Conservation (phyloP, 2,329 filamentous ascomycete genomes). For the Cladosporium oxysporum region DNA sequence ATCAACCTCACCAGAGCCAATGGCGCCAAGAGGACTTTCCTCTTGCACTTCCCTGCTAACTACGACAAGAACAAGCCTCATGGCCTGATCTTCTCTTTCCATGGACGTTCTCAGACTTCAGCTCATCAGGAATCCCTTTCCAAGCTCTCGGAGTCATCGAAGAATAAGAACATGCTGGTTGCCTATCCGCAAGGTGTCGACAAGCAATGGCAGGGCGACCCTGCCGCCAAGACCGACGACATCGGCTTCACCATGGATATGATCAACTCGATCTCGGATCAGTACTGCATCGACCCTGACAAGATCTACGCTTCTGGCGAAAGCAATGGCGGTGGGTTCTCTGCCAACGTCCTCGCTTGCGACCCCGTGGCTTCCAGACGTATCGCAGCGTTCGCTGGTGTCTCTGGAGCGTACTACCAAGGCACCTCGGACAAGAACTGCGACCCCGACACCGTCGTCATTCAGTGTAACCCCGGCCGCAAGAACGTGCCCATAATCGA, state of each 20-base stretch:
- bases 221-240: slow-evolving; percentile 47
- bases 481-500: slow-evolving; percentile 44
- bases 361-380: slow-evolving; percentile 41
- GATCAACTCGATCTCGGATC: slow-evolving; percentile 39
- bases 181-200: slow-evolving; percentile 48
- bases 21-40: slow-evolving; percentile 37
- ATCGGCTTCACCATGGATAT: slow-evolving; percentile 46
- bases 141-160: slow-evolving; percentile 48
- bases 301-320: slow-evolving; percentile 50
- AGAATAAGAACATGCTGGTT: slow-evolving; percentile 47
- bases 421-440: slow-evolving; percentile 22
- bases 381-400: slow-evolving; percentile 52
- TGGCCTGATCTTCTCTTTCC: slow-evolving; percentile 51
- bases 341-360: slow-evolving; percentile 49
- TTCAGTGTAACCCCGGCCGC: slow-evolving; percentile 26
- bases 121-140: slow-evolving; percentile 44
- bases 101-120: slow-evolving; percentile 43
- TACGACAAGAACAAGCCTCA: slow-evolving; percentile 43
- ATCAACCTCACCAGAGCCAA: slow-evolving; percentile 26
- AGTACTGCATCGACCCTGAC: slow-evolving; percentile 45
- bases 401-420: slow-evolving; percentile 49
- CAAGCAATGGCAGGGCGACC: slow-evolving; percentile 45
- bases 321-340: slow-evolving; percentile 53
- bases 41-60: slow-evolving; percentile 43
- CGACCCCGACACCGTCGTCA: slow-evolving; percentile 20